Evolutionary conservation across 1,139 yeast species (phyloP).

Genomic region (Petasospora rhodanensis): DNA sequence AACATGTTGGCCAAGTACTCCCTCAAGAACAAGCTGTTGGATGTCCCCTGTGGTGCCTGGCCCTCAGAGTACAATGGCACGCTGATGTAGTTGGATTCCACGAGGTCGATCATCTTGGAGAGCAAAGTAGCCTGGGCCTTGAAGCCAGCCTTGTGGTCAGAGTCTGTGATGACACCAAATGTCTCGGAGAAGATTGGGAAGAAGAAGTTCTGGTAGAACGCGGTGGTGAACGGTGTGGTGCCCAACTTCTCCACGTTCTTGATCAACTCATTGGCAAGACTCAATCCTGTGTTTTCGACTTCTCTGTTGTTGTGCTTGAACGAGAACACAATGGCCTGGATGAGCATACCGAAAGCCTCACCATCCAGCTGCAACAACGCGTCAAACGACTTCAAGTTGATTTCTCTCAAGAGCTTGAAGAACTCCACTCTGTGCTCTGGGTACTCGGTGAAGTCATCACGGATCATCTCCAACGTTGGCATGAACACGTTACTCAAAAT

Average conservation of each 20-base stretch:
- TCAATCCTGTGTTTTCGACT: slow-evolving; percentile 87
- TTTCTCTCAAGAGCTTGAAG: slow-evolving; percentile 82
- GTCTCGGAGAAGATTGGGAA: slow-evolving; percentile 89
- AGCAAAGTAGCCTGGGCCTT: slow-evolving; percentile 80
- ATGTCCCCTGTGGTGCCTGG: slow-evolving; percentile 78
- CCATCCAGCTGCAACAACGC: slow-evolving; percentile 88
- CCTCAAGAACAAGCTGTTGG: slow-evolving; percentile 73
- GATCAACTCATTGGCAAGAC: slow-evolving; percentile 74
- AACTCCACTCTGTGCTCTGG: slow-evolving; percentile 98
- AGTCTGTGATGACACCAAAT: slow-evolving; percentile 89
- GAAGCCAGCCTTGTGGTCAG: slow-evolving; percentile 97
- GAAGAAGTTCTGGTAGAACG: slow-evolving; percentile 84
- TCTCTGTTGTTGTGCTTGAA: slow-evolving; percentile 95
- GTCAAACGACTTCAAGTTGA: slow-evolving; percentile 78
- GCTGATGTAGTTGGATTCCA: slow-evolving; percentile 68
- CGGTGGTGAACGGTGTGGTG: slow-evolving; percentile 73
- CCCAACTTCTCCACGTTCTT: slow-evolving; percentile 79
- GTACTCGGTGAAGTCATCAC: slow-evolving; percentile 89
- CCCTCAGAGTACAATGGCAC: slow-evolving; percentile 74
- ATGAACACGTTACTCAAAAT: slow-evolving; percentile 90
- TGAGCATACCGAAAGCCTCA: slow-evolving; percentile 83
- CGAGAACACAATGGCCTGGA: slow-evolving; percentile 97
- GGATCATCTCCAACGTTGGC: slow-evolving; percentile 92
- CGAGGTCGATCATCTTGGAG: slow-evolving; percentile 78
- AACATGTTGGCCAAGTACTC: slow-evolving; percentile 81